Evolutionary conservation across 2,329 filamentous ascomycete genomes (phyloP).

Genomic region (Scedosporium apiospermum): DNA sequence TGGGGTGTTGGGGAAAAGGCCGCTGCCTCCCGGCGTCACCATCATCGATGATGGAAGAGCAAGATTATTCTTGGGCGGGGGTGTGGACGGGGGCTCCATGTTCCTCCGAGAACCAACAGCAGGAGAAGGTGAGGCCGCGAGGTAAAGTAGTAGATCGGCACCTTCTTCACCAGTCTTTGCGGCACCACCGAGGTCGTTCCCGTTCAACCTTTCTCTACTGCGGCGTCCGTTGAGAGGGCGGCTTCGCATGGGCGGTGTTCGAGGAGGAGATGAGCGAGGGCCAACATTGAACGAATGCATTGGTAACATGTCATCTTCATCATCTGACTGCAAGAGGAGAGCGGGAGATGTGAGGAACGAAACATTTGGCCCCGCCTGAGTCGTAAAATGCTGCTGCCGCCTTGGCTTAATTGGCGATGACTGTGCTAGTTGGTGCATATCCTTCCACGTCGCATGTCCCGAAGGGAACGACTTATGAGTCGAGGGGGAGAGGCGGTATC

Average conservation of each 20-base stretch:
- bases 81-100: conserved; percentile 67
- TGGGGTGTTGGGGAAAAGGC: conserved; percentile 66
- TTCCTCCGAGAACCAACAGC: conserved; percentile 50
- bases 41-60: conserved; percentile 77
- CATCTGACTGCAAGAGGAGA: conserved; percentile 56
- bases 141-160: conserved; percentile 69
- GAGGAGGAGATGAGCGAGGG: conserved; percentile 70
- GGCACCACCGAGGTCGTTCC: conserved; percentile 23
- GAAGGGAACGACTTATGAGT: conserved; percentile 46
- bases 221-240: conserved; percentile 36
- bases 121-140: conserved; percentile 85
- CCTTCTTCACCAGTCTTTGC: conserved; percentile 64
- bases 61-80: conserved; percentile 55
- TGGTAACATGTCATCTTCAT: conserved; percentile 76
- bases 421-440: conserved; percentile 64
- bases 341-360: conserved; percentile 64
- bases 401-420: conserved; percentile 79
- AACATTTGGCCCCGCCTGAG: conserved; percentile 58
- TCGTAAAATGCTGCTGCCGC: conserved; percentile 66
- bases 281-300: conserved; percentile 58
- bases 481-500: conserved; percentile 57
- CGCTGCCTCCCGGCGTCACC: conserved; percentile 69
- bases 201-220: conserved; percentile 35
- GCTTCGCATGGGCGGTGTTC: conserved; percentile 64
- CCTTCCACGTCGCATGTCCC: conserved; percentile 61